These are phyloP conservation scores for Stipa capillata DNA, from an alignment of 176 grass and related monocot genomes.

Conservation along the genomic window DNA sequence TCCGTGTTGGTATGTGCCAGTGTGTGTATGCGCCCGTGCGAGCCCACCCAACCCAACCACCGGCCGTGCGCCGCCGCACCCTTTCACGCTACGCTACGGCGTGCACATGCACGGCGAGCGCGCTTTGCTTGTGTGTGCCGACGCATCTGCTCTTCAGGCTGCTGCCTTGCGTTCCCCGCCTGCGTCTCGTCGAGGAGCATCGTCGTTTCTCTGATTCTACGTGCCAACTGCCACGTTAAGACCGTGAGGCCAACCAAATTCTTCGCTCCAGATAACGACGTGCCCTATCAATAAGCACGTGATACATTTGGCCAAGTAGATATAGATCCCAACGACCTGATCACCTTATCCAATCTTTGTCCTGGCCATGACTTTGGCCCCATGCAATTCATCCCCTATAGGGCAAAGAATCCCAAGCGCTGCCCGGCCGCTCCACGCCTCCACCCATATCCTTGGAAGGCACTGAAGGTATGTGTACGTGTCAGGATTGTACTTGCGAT, in stretches of 20 bases:
- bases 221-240: no score
- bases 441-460: neutral
- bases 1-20: neutral
- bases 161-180: no score
- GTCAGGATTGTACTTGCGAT: neutral
- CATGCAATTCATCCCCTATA: neutral
- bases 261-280: neutral
- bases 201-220: no score
- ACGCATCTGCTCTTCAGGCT: neutral
- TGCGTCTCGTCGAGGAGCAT: no score
- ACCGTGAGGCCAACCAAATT: neutral
- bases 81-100: conserved; percentile 17
- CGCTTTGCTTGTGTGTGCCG: neutral
- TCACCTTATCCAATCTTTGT: conserved; percentile 24
- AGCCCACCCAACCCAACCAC: neutral
- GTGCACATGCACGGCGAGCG: neutral
- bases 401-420: conserved; percentile 9
- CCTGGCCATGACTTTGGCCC: conserved; percentile 10
- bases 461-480: neutral
- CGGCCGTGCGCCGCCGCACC: neutral
- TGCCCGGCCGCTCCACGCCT: neutral
- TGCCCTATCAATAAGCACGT: neutral
- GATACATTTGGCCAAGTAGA: neutral
- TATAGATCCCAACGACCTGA: neutral
- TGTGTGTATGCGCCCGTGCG: neutral